Percentiles rank a stretch among this genome's conserved stretches.
These are phyloP conservation scores for Clonostachys rosea DNA, from an alignment of 2,329 filamentous ascomycete genomes.

Conservation along the genomic window DNA sequence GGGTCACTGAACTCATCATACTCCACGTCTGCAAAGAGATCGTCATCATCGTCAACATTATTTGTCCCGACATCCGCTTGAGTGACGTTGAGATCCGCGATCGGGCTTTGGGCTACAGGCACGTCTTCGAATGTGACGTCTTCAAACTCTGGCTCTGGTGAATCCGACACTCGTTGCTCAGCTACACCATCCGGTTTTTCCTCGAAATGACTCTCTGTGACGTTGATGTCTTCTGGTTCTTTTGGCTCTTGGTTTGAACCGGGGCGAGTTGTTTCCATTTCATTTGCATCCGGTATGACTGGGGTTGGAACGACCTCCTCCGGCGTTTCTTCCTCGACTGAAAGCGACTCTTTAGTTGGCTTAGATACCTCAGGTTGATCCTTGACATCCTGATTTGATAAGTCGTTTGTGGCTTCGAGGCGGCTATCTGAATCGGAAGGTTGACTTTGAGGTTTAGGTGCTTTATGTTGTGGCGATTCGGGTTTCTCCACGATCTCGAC, in stretches of 20 bases:
- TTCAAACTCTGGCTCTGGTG: constrained; percentile 22
- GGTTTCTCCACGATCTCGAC: constrained; percentile 34
- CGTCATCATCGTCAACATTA: constrained; percentile 23
- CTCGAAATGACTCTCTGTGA: background rate
- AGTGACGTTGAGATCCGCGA: background rate
- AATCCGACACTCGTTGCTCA: background rate
- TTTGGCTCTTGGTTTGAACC: background rate
- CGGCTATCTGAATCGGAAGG: too few relatives aligned
- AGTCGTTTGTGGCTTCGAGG: background rate
- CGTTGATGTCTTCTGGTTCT: constrained; percentile 1
- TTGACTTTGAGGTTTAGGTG: too few relatives aligned
- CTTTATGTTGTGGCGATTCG: constrained; percentile 16
- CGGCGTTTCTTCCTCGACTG: background rate
- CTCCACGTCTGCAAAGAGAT: constrained; percentile 53
- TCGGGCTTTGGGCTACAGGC: background rate
- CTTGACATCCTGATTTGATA: background rate
- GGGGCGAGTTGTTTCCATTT: too few relatives aligned
- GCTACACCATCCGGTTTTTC: background rate
- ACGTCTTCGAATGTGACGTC: constrained; percentile 16
- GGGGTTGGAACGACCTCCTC: background rate
- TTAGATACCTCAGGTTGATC: background rate
- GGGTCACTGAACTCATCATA: constrained; percentile 77
- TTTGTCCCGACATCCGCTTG: background rate
- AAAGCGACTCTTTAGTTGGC: background rate
- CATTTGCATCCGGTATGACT: too few relatives aligned